These are phyloP conservation scores for Vigna unguiculata DNA, from an alignment of 306 rosid species.

Conservation along the genomic window DNA sequence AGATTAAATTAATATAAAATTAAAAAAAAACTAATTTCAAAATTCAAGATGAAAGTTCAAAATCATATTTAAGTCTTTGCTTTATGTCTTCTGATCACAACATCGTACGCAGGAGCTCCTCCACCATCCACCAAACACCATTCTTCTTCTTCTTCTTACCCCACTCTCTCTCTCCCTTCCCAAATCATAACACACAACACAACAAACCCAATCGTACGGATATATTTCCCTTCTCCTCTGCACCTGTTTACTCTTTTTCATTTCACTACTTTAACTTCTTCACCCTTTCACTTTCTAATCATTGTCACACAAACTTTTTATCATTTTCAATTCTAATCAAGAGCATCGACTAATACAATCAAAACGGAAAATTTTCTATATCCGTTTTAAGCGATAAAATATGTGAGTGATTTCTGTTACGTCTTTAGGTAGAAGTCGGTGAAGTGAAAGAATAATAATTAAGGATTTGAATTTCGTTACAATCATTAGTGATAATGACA, in stretches of 20 bases:
- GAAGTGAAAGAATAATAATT: neutral
- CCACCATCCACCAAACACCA: neutral
- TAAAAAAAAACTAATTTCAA: too few species aligned
- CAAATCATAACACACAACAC: neutral
- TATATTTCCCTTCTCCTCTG: neutral
- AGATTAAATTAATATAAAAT: too few species aligned
- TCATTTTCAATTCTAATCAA: too few species aligned
- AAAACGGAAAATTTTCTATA: too few species aligned
- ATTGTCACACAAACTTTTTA: too few species aligned
- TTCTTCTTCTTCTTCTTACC: neutral
- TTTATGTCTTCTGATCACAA: neutral
- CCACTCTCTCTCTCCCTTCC: neutral
- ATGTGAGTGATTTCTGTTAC: neutral
- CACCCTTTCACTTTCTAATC: too few species aligned
- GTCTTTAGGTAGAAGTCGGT: neutral
- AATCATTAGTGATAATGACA: conserved; percentile 11
- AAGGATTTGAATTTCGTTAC: neutral
- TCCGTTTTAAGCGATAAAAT: too few species aligned
- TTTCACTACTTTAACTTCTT: too few species aligned
- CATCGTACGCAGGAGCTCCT: conserved; percentile 16
- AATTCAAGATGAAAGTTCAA: too few species aligned
- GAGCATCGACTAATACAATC: too few species aligned
- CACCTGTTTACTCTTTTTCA: neutral
- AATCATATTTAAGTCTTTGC: too few species aligned
- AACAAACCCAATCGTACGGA: conserved; percentile 1